phyloP scores from a whole-genome alignment of 192 early-diverging fungal genomes.

The Backusella tarrabulga region DNA sequence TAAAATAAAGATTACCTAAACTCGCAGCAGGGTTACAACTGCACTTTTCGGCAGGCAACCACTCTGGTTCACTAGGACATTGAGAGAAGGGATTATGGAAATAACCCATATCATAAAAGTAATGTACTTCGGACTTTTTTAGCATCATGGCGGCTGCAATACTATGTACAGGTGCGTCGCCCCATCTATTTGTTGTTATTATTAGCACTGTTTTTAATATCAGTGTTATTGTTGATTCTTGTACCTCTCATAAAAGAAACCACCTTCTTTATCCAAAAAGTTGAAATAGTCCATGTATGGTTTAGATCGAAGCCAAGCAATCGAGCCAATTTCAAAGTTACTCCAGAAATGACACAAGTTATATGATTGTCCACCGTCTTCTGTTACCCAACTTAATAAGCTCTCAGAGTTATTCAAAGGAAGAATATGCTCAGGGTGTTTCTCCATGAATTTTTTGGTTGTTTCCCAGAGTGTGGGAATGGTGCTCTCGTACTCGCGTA shows the following conservation, averaged over 20 bases:
- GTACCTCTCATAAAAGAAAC: constrained; percentile 84
- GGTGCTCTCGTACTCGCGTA: constrained; percentile 56
- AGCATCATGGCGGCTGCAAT: constrained; percentile 61
- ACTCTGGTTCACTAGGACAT: constrained; percentile 52
- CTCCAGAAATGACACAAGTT: constrained; percentile 78
- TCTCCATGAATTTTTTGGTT: constrained; percentile 49
- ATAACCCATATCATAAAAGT: constrained; percentile 73
- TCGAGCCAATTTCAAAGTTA: constrained; percentile 75
- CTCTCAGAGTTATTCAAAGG: constrained; percentile 25
- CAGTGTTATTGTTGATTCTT: neutral
- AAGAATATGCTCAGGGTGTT: constrained; percentile 42
- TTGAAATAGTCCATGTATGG: constrained; percentile 69
- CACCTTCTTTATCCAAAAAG: constrained; percentile 70
- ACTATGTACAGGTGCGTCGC: constrained; percentile 72
- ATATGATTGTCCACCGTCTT: constrained; percentile 54
- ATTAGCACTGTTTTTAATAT: constrained; percentile 47
- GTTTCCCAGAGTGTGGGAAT: constrained; percentile 65
- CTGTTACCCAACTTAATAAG: constrained; percentile 46
- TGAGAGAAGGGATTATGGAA: constrained; percentile 59
- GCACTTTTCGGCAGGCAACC: constrained; percentile 49
- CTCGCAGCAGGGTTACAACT: constrained; percentile 46
- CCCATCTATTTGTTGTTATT: constrained; percentile 49
- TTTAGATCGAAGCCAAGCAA: constrained; percentile 64
- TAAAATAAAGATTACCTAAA: constrained; percentile 37
- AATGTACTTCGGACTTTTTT: constrained; percentile 60